Evolutionary conservation across 2,329 filamentous ascomycete species (phyloP).

Genomic region (Sporothrix curviconia): DNA sequence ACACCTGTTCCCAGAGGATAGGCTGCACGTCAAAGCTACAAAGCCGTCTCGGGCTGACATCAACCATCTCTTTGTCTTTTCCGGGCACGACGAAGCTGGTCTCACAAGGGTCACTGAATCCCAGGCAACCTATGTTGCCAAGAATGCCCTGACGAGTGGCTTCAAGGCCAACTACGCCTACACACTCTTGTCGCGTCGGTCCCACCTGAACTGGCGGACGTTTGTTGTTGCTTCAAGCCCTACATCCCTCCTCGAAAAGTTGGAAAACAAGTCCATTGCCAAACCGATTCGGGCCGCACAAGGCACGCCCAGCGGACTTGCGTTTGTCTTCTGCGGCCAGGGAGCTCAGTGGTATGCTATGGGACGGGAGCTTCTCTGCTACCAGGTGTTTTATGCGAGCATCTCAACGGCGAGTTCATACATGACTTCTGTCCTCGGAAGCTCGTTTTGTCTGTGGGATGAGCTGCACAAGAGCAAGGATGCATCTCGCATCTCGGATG

Average conservation of each 20-base stretch:
- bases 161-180: constrained; percentile 19
- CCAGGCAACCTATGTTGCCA: constrained; percentile 14
- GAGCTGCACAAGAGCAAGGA: constrained; percentile 15
- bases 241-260: constrained; percentile 22
- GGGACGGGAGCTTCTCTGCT: constrained; percentile 31
- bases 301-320: constrained; percentile 14
- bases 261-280: constrained; percentile 21
- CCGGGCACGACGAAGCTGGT: constrained; percentile 19
- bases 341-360: constrained; percentile 33
- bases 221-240: constrained; percentile 13
- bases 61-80: constrained; percentile 17
- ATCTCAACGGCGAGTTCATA: constrained; percentile 26
- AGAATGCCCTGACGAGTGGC: not conserved
- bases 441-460: constrained; percentile 23
- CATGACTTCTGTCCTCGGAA: constrained; percentile 19
- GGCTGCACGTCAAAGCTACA: not conserved
- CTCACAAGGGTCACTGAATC: constrained; percentile 9
- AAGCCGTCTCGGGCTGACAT: too few species aligned
- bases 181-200: constrained; percentile 16
- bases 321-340: constrained; percentile 31
- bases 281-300: constrained; percentile 10
- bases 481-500: constrained; percentile 21
- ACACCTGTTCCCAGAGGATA: constrained; percentile 16
- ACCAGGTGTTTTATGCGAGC: constrained; percentile 24
- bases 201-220: constrained; percentile 15